Percentiles rank a stretch among this genome's conserved stretches.
Evolutionary conservation across 1,284 basidiomycete species (phyloP).

Genomic region (Pulveroboletus ridleyi): DNA sequence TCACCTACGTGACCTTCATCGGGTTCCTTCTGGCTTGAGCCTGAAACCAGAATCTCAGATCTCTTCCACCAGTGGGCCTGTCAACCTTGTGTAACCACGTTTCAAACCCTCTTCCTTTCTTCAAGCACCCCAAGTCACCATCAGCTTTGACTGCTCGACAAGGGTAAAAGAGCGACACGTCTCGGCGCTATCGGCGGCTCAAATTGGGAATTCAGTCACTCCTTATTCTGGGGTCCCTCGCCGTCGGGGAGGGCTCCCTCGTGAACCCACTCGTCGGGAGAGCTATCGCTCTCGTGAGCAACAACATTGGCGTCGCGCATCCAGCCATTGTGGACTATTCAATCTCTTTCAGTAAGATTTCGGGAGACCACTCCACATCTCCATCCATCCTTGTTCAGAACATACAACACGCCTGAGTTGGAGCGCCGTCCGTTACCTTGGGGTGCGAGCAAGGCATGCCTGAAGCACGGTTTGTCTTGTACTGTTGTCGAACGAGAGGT

Average conservation of each 20-base stretch:
- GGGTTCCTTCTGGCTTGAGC: background rate
- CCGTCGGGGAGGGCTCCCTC: slow-evolving; percentile 37
- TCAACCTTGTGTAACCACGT: slow-evolving; percentile 11
- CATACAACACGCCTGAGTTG: slow-evolving; percentile 33
- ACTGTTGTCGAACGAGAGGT: slow-evolving; percentile 32
- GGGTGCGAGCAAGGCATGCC: slow-evolving; percentile 21
- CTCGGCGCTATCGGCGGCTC: slow-evolving; percentile 10
- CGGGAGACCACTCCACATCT: background rate
- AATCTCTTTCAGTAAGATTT: slow-evolving; percentile 20
- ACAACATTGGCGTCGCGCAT: slow-evolving; percentile 28
- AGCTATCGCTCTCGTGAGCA: slow-evolving; percentile 30
- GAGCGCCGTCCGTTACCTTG: slow-evolving; percentile 30
- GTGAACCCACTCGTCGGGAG: slow-evolving; percentile 35
- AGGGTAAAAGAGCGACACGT: slow-evolving; percentile 20
- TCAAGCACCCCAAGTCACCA: slow-evolving; percentile 1
- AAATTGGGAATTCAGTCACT: slow-evolving; percentile 16
- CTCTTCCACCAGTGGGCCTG: background rate
- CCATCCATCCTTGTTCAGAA: slow-evolving; percentile 14
- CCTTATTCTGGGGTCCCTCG: slow-evolving; percentile 35
- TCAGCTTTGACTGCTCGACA: background rate
- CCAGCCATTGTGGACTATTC: slow-evolving; percentile 26
- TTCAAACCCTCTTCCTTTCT: slow-evolving; percentile 3
- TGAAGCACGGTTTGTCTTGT: slow-evolving; percentile 30
- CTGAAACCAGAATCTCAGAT: background rate
- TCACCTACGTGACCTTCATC: background rate